Conservation (phyloP, 2,329 filamentous ascomycete species). For the Alternaria dauci region DNA sequence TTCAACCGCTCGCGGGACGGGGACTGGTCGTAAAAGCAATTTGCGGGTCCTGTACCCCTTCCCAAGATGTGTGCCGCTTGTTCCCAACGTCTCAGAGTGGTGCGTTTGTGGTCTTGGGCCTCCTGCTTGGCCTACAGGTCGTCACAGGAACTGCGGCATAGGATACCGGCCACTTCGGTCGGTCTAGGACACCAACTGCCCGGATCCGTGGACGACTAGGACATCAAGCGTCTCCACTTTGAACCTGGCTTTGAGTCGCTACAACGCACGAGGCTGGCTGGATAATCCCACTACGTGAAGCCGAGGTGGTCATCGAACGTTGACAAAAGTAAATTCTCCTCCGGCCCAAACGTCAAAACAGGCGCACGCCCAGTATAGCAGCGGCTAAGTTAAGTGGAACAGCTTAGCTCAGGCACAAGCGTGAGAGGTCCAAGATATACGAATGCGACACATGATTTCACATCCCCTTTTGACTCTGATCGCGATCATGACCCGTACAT, state of each 20-base stretch:
- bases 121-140: constrained; percentile 5
- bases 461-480: constrained; percentile 1
- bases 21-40: constrained; percentile 3
- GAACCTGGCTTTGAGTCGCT: constrained; percentile 4
- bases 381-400: constrained; percentile 12
- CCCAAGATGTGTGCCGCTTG: not conserved
- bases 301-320: constrained; percentile 9
- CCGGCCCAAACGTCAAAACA: constrained; percentile 9
- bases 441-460: constrained; percentile 4
- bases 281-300: constrained; percentile 9
- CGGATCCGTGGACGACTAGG: constrained; percentile 6
- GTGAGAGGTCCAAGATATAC: constrained; percentile 5
- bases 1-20: not conserved
- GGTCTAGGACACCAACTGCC: constrained; percentile 2
- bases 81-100: not conserved
- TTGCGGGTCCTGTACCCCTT: not conserved
- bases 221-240: constrained; percentile 1
- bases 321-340: constrained; percentile 14
- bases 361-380: constrained; percentile 13
- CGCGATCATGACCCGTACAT: constrained; percentile 3
- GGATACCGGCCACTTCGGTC: not conserved
- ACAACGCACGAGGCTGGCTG: constrained; percentile 9
- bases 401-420: constrained; percentile 12
- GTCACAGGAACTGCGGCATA: constrained; percentile 2
- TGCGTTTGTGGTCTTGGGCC: not conserved